Evolutionary conservation across 768 basidiomycete species (phyloP).

Genomic region (Psilocybe tampanensis): DNA sequence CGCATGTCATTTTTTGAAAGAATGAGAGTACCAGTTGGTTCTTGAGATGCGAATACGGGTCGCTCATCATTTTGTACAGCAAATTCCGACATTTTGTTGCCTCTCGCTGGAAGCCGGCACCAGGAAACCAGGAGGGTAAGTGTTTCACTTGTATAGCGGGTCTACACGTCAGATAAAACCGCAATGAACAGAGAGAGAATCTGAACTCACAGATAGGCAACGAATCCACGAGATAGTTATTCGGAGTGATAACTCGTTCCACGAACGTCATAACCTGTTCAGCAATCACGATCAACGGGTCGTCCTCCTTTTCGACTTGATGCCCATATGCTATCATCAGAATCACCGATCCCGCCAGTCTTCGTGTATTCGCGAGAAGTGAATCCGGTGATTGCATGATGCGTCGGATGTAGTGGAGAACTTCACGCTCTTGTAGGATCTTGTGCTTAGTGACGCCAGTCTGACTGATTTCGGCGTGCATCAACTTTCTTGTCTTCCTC

Average conservation of each 20-base stretch:
- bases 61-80: neutral
- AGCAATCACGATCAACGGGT: conserved; percentile 26
- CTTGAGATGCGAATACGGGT: neutral
- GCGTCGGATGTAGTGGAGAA: neutral
- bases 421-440: neutral
- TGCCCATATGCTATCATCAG: conserved; percentile 40
- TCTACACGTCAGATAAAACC: too few relatives aligned
- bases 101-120: conserved; percentile 7
- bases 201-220: conserved; percentile 5
- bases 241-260: conserved; percentile 1
- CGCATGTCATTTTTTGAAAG: too few relatives aligned
- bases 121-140: conserved; percentile 7
- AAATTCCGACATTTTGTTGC: neutral
- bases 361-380: too few relatives aligned
- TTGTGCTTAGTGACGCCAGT: neutral
- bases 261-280: neutral
- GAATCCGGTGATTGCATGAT: neutral
- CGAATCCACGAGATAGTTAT: conserved; percentile 6
- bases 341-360: conserved; percentile 28
- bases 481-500: neutral
- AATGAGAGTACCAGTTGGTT: conserved; percentile 3
- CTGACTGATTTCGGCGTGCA: conserved; percentile 2
- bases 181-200: neutral
- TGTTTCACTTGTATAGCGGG: neutral
- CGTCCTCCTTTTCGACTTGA: conserved; percentile 29